phyloP scores from a whole-genome alignment of 768 basidiomycete species.

The Tricholoma sp. region DNA sequence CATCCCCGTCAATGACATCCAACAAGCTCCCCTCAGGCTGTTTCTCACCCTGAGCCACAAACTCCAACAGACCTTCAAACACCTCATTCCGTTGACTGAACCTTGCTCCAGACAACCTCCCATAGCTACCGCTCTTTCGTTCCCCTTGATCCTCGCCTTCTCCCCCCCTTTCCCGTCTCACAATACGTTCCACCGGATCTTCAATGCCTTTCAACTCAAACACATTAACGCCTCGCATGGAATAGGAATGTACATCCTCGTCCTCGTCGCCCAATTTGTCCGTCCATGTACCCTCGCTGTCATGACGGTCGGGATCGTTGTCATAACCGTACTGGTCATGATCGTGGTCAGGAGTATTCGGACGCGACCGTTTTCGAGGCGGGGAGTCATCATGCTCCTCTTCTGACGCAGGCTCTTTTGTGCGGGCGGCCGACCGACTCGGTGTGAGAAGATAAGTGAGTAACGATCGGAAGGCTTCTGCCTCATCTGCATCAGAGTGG shows the following conservation, averaged over 20 bases:
- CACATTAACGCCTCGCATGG: conserved; percentile 9
- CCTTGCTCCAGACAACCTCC: conserved; percentile 36
- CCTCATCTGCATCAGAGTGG: conserved; percentile 57
- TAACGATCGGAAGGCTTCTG: conserved; percentile 57
- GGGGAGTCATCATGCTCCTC: conserved; percentile 26
- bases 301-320: neutral
- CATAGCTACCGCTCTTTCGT: conserved; percentile 7
- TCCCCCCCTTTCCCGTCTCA: conserved; percentile 11
- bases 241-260: conserved; percentile 16
- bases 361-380: conserved; percentile 41
- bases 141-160: neutral
- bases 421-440: conserved; percentile 15
- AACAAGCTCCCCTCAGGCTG: conserved; percentile 61
- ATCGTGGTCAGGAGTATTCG: conserved; percentile 31
- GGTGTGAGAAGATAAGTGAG: conserved; percentile 58
- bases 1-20: conserved; percentile 50
- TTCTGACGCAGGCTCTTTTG: conserved; percentile 1
- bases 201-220: conserved; percentile 16
- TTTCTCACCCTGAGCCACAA: conserved; percentile 58
- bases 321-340: neutral
- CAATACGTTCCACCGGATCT: conserved; percentile 23
- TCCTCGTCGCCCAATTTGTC: conserved; percentile 32
- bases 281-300: conserved; percentile 33
- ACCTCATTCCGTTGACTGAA: conserved; percentile 64
- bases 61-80: conserved; percentile 62